A percentile compares a stretch with the other conserved stretches of the same genome.
phyloP scores from a whole-genome alignment of 768 basidiomycete genomes.

The Mycena leptocephala region DNA sequence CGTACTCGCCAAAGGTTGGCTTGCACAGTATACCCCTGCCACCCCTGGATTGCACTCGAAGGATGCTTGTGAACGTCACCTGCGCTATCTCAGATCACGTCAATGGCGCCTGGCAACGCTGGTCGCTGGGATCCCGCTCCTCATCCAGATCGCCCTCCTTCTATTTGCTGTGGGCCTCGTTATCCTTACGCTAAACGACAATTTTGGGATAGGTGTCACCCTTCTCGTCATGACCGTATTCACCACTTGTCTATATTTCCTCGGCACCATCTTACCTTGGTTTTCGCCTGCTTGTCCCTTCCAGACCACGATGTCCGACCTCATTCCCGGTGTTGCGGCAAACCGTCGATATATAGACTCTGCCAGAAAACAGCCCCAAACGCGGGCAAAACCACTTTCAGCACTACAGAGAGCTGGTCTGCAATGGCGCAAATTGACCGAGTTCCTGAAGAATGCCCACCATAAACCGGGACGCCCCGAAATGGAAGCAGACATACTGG shows the following conservation, averaged over 20 bases:
- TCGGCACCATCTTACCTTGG: too few relatives aligned
- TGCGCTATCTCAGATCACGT: not conserved
- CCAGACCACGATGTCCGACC: not conserved
- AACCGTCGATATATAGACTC: not conserved
- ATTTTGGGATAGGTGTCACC: not conserved
- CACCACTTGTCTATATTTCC: too few relatives aligned
- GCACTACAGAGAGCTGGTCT: not conserved
- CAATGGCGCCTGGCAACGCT: not conserved
- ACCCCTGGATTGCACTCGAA: not conserved
- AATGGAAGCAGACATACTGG: not conserved
- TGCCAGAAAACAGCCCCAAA: not conserved
- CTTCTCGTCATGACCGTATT: too few relatives aligned
- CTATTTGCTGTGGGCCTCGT: not conserved
- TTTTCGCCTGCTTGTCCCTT: too few relatives aligned
- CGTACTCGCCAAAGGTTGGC: too few relatives aligned
- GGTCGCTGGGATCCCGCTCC: too few relatives aligned
- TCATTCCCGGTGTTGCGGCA: not conserved
- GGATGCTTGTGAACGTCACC: not conserved
- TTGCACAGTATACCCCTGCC: too few relatives aligned
- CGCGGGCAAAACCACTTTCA: not conserved
- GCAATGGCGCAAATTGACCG: not conserved
- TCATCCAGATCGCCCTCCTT: too few relatives aligned
- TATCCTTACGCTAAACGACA: not conserved
- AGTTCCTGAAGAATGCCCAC: not conserved
- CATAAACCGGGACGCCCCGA: not conserved